A percentile compares a stretch with the other conserved stretches of the same genome.
phyloP scores from a whole-genome alignment of 1,284 basidiomycete genomes.

The Vanrija sp. region DNA sequence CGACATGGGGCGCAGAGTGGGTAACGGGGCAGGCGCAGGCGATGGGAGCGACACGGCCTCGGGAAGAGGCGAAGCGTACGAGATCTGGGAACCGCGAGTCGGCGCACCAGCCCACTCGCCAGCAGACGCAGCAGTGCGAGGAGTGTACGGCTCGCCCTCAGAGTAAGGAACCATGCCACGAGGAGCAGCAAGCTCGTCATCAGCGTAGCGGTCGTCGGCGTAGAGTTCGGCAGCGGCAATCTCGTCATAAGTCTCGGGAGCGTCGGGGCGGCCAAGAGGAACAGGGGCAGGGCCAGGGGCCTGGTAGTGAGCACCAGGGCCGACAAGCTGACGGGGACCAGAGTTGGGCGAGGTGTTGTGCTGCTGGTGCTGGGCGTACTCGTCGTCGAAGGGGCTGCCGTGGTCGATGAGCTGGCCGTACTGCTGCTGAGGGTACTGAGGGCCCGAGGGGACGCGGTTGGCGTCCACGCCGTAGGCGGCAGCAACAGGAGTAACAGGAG shows the following conservation, averaged over 20 bases:
- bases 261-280: slow-evolving; percentile 37
- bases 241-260: slow-evolving; percentile 30
- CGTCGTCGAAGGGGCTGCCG: slow-evolving; percentile 1
- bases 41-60: not conserved
- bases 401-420: slow-evolving; percentile 6
- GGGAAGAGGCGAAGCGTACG: not conserved
- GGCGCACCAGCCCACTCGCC: slow-evolving; percentile 19
- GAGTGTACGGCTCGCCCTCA: slow-evolving; percentile 17
- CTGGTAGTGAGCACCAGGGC: slow-evolving; percentile 20
- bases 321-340: slow-evolving; percentile 34
- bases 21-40: slow-evolving; percentile 17
- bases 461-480: slow-evolving; percentile 26
- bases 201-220: slow-evolving; percentile 21
- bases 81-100: not conserved
- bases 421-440: slow-evolving; percentile 1
- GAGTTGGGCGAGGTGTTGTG: slow-evolving; percentile 18
- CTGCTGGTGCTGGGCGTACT: slow-evolving; percentile 11
- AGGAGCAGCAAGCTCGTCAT: slow-evolving; percentile 11
- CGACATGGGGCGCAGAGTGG: slow-evolving; percentile 33
- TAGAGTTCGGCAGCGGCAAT: slow-evolving; percentile 32
- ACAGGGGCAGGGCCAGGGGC: slow-evolving; percentile 25
- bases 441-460: slow-evolving; percentile 17
- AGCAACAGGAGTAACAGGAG: slow-evolving; percentile 4
- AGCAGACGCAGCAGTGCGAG: slow-evolving; percentile 18
- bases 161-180: not conserved